Evolutionary conservation across 2,329 filamentous ascomycete genomes (phyloP).

Genomic region (Colletotrichum aenigma): DNA sequence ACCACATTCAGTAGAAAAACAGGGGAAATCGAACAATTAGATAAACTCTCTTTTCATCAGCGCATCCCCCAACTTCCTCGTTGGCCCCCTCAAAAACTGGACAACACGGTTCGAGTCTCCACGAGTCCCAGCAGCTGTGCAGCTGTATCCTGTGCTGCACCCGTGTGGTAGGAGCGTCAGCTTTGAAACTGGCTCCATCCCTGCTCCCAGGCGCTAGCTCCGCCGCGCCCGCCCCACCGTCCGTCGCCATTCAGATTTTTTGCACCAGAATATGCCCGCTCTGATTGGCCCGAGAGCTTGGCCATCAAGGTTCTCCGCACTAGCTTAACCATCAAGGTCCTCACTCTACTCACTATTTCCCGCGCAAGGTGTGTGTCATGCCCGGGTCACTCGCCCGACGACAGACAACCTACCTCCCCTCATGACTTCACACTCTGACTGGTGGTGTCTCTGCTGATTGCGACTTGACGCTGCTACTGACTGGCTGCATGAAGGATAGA

Average conservation of each 20-base stretch:
- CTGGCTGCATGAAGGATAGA: background rate
- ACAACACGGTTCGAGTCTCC: background rate
- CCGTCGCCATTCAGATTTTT: background rate
- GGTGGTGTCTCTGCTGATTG: background rate
- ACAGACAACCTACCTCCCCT: background rate
- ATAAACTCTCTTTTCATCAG: background rate
- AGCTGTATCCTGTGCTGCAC: background rate
- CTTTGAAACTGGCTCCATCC: background rate
- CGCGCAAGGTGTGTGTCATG: background rate
- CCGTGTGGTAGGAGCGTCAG: background rate
- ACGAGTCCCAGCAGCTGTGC: background rate
- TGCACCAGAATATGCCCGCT: background rate
- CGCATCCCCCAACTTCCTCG: background rate
- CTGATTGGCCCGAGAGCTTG: background rate
- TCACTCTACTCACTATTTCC: background rate
- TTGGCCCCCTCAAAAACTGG: background rate
- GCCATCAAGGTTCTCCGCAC: slow-evolving; percentile 18
- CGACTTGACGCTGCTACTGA: background rate
- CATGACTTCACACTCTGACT: background rate
- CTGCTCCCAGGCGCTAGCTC: background rate
- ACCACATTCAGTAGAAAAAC: background rate
- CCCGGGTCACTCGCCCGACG: background rate
- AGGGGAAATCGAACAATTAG: background rate
- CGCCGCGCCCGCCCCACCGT: background rate
- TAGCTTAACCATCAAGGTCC: slow-evolving; percentile 18